A percentile compares a stretch with the other conserved stretches of the same genome.
phyloP scores from a whole-genome alignment of 164 flowering plant genomes.

The Magnolia kwangsiensis region DNA sequence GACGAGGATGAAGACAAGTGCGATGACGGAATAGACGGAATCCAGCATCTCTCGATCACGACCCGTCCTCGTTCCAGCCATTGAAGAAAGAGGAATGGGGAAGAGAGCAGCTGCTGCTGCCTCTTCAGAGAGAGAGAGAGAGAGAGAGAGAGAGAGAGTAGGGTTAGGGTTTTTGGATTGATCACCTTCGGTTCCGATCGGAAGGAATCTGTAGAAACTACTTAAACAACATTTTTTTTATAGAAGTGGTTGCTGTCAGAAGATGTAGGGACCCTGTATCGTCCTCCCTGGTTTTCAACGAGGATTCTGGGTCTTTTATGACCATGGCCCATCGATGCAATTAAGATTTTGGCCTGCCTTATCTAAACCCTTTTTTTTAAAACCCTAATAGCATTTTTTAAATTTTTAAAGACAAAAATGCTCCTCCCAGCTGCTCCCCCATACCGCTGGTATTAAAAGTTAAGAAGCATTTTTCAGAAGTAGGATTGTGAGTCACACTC shows the following conservation, averaged over 20 bases:
- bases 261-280: background rate
- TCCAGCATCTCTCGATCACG: constrained; percentile 42
- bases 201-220: background rate
- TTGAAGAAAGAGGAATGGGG: constrained; percentile 6
- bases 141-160: background rate
- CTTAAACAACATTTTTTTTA: background rate
- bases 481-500: no score
- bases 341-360: no score
- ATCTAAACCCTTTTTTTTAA: no score
- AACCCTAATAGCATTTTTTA: no score
- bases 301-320: background rate
- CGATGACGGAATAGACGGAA: constrained; percentile 48
- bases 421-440: no score
- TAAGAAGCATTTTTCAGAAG: no score
- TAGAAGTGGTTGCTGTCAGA: background rate
- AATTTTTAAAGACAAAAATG: no score
- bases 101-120: background rate
- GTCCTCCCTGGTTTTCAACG: background rate
- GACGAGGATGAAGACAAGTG: constrained; percentile 56
- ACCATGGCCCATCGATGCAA: no score
- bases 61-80: constrained; percentile 28
- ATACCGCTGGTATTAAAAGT: no score
- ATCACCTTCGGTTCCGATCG: background rate
- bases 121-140: background rate
- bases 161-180: background rate